Evolutionary conservation across 768 basidiomycete genomes (phyloP), one percentile per base, ranked within the genome.

Genomic region (Daedalea quercina): DNA sequence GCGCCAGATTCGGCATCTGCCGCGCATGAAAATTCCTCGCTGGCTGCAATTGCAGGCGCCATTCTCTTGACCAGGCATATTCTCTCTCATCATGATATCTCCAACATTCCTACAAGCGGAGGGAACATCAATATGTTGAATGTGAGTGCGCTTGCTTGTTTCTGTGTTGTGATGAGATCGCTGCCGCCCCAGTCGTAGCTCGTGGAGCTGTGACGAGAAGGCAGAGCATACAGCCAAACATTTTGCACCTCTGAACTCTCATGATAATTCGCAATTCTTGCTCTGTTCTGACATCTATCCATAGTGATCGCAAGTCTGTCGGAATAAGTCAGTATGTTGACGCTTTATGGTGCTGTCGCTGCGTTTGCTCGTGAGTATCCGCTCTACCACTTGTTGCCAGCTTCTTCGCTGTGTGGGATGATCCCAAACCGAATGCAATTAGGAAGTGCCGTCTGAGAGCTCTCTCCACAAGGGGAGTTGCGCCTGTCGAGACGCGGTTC

Each of bases 141-240:
- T 31, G 57, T 58, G 52, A 58, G 57, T 44, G 8, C 19, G 9
- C 11, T 50, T 8, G 19, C 20, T 31, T 31, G 19, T 3, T 46
- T 19, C 2, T 8, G 8, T n/a, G 13, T 35, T 2, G 37, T 60
- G 63, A 64, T 64, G 63, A 64, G 55, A 60, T 54, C 55, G 55
- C 55, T 64, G 63, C 60, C 63, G 63, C 63, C 63, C 63, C 63
- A 64, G 63, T 64, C 63, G 55, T 64, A 64, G 60, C 59, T 47
- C 19, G 33, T 3, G n/a, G 15, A 40, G 60, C 60, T 60, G 44
- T 62, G 63, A 64, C 59, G 63, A 64, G 55, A 59, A 61, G 58
- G 60, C 63, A 64, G 55, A 60, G 63, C 63, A 64, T 50, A 56
- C 42, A 64, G 60, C 63, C 63, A 64, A 64, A 64, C 59, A 53